A percentile compares a stretch with the other conserved stretches of the same genome.
phyloP scores from a whole-genome alignment of 2,329 filamentous ascomycete genomes.

The Calonectria montana region DNA sequence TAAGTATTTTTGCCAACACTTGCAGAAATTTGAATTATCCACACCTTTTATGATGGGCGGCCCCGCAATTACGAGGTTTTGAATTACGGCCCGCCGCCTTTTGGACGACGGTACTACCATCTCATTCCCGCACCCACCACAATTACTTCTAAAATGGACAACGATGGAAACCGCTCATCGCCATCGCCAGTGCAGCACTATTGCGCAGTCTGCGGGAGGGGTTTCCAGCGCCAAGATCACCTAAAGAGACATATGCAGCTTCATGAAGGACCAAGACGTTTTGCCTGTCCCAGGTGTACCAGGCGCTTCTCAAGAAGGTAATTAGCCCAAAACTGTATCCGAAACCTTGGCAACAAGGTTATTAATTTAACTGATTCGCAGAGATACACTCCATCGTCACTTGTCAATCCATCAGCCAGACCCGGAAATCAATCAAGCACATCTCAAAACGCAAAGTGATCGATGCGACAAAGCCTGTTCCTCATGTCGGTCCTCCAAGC shows the following conservation, averaged over 20 bases:
- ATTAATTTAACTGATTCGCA: background rate
- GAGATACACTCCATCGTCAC: background rate
- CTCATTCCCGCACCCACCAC: no score
- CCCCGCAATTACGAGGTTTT: background rate
- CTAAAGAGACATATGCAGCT: background rate
- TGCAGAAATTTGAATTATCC: no score
- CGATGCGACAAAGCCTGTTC: background rate
- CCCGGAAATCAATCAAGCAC: background rate
- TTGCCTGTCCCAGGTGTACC: background rate
- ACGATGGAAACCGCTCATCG: background rate
- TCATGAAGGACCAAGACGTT: background rate
- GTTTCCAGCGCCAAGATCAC: background rate
- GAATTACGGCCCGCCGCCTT: background rate
- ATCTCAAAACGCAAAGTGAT: background rate
- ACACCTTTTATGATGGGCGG: background rate
- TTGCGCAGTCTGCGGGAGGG: background rate
- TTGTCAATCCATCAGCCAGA: background rate
- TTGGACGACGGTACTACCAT: background rate
- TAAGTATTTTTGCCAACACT: no score
- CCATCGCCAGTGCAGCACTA: background rate
- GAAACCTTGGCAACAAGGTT: no score
- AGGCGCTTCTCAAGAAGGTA: background rate
- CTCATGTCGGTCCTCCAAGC: background rate
- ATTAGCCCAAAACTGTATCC: accelerated
- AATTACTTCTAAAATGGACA: background rate